Base-by-base conservation (phyloP, 2,329 filamentous ascomycete species). In the Fusarium subglutinans region DNA sequence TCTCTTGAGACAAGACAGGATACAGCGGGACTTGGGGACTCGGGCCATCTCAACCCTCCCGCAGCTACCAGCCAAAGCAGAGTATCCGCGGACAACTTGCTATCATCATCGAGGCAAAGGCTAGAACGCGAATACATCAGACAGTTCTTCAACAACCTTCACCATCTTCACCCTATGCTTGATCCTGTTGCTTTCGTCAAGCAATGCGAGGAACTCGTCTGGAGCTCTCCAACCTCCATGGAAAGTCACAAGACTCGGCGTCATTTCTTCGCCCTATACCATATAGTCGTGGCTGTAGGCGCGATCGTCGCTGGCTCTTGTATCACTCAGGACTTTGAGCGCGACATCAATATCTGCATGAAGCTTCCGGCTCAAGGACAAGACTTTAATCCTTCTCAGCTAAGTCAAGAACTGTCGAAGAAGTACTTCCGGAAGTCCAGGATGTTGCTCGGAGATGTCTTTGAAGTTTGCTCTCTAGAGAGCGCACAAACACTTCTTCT, bases 341-440 rank as follows among this genome's bases (percentile, higher is more conserved):
- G 18, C 24, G 58, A 62, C 6, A 44, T 45, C 13, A 44, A 44
- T 9, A 11, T 44, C 5, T 44, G 41, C 24, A 33, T 59, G 51
- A 45, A 47, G 8, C 33, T 22, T 18, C 18, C 53, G 7, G 18
- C 22, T 15, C 51, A 37, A n/a, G 20, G 22, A 6, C 51, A 45
- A 33, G 38, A 26, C 2, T 56, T 28, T 1, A 62, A 28, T 2
- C 50, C 30, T 24, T 43, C 59, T 24, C 26, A n/a, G 7, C 18
- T 33, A 18, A 40, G 53, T 1, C 60, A 63, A 17, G 53, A 63
- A n/a, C 41, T 59, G 5, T 63, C 60, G 0, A 59, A 63, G 18
- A 47, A 59, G 11, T 63, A 63, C n/a, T 63, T 63, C 22, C 53
- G 28, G 22, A 60, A 47, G 15, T 63, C 60, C 6, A 58, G 60